phyloP scores from a whole-genome alignment of 2,329 filamentous ascomycete genomes.

The Stachybotrys chartarum region DNA sequence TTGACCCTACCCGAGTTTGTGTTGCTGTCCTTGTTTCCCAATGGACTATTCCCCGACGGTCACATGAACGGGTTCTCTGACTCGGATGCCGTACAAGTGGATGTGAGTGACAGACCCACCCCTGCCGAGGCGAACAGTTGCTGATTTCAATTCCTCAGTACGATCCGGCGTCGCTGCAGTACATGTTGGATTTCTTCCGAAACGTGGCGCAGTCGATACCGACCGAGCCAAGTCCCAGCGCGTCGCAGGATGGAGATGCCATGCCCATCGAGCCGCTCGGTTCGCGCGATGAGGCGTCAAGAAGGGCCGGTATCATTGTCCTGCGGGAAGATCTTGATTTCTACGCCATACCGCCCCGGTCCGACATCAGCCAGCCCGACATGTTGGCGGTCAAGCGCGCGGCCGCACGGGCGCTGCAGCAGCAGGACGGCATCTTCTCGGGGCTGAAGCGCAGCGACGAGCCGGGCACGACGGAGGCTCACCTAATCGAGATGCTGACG shows the following conservation, averaged over 20 bases:
- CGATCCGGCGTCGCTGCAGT: slow-evolving; percentile 90
- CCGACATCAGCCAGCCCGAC: slow-evolving; percentile 76
- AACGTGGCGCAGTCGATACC: slow-evolving; percentile 95
- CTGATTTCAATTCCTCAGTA: slow-evolving; percentile 53
- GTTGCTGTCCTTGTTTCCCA: slow-evolving; percentile 92
- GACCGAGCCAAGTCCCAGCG: slow-evolving; percentile 59
- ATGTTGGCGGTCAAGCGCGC: slow-evolving; percentile 97
- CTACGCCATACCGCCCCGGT: slow-evolving; percentile 83
- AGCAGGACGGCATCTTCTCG: slow-evolving; percentile 92
- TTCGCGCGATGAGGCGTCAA: slow-evolving; percentile 66
- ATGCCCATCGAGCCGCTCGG: slow-evolving; percentile 68
- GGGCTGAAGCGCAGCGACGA: slow-evolving; percentile 93
- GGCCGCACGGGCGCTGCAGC: slow-evolving; percentile 76
- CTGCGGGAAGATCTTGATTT: slow-evolving; percentile 95
- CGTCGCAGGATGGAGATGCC: slow-evolving; percentile 54
- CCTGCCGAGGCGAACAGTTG: slow-evolving; percentile 8
- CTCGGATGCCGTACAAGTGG: slow-evolving; percentile 90
- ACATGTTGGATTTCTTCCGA: slow-evolving; percentile 99
- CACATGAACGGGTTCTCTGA: slow-evolving; percentile 92
- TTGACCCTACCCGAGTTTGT: slow-evolving; percentile 96
- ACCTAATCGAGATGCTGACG: slow-evolving; percentile 98
- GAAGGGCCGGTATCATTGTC: slow-evolving; percentile 94
- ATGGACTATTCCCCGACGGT: slow-evolving; percentile 94
- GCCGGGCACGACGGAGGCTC: slow-evolving; percentile 91
- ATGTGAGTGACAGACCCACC: slow-evolving; percentile 54